Base-by-base conservation (phyloP, 169 alveolate species). In the Cryptosporidium meleagridis region DNA sequence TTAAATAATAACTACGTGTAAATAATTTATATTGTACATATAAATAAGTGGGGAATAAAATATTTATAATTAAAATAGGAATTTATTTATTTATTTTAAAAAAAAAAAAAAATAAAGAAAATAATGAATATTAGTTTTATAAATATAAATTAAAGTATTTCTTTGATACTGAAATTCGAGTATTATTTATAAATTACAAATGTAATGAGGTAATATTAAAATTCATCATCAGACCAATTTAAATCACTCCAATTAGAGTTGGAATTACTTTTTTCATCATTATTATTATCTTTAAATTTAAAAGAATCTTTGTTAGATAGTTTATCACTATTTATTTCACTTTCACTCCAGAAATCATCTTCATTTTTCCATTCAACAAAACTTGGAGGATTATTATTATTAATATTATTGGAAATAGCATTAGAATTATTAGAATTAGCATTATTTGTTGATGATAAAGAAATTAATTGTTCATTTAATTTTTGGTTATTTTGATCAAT, bases 221-320 rank as follows among this genome's bases (percentile, higher is more conserved):
- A 45, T 44, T 71, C 37, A 29, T 71, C 61, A 18, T 44, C 41
- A 29, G 52, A 45, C 85, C 85, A 71, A 12, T 71, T 58, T 6
- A 71, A 44, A 29, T 71, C 70, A 45, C 51, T 39, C 85, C 85
- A 71, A 45, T 45, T 44, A 37, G 85, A 71, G 31, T 71, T 71
- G 18, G 23, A 23, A 4, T 21, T 31, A 53, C 7, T 23, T 14
- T 44, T 70, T 14, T 71, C 18, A 45, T 44, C 33, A 44, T 45
- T 37, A 51, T 70, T 26, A 4, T 16, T 16, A 16, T n/a, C 14
- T 1, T 45, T 45, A 14, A 4, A 16, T 45, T 45, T 23, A 45
- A 45, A 14, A 45, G 55, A 23, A 59, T 59, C n/a, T 14, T 59
- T 31, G 18, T 2, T 1, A 59, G 55, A 14, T 3, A 45, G 6